These are phyloP conservation scores for Neurospora sp. DNA, from an alignment of 495 filamentous ascomycete species.

Conservation along the genomic window DNA sequence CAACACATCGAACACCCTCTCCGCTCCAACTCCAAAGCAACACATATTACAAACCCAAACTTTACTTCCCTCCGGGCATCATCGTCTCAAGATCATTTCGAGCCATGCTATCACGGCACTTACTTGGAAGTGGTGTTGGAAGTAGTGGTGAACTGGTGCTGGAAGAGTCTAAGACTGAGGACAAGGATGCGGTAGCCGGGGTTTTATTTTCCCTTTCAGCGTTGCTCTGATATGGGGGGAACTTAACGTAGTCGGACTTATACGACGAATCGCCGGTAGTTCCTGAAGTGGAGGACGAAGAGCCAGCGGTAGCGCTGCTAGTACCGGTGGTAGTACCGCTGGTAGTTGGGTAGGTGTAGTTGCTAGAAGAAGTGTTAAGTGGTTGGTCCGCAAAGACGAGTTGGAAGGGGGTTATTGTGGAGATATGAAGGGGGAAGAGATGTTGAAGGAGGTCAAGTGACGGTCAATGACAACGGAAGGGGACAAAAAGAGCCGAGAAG, in stretches of 20 bases:
- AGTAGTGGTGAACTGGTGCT: neutral
- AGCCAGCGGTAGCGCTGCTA: neutral
- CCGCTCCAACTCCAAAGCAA: neutral
- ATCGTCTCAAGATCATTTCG: neutral
- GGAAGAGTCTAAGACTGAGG: neutral
- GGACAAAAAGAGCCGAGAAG: neutral
- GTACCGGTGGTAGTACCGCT: neutral
- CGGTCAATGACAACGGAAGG: neutral
- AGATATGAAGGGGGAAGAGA: neutral
- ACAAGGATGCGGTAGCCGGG: no score
- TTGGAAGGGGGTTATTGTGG: neutral
- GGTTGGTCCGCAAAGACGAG: neutral
- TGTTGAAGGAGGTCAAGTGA: neutral
- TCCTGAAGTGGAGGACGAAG: neutral
- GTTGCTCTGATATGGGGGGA: neutral
- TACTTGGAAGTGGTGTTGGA: neutral
- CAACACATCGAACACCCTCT: no score
- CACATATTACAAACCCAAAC: neutral
- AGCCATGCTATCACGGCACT: neutral
- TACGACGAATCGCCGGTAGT: neutral
- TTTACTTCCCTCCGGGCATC: neutral
- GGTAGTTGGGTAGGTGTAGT: neutral
- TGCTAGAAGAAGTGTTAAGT: neutral
- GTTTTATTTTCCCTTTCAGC: no score
- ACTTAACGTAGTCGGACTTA: neutral